These are phyloP conservation scores for Kurtzmaniella quercitrusa DNA, from an alignment of 1,139 yeast genomes.

Conservation along the genomic window DNA sequence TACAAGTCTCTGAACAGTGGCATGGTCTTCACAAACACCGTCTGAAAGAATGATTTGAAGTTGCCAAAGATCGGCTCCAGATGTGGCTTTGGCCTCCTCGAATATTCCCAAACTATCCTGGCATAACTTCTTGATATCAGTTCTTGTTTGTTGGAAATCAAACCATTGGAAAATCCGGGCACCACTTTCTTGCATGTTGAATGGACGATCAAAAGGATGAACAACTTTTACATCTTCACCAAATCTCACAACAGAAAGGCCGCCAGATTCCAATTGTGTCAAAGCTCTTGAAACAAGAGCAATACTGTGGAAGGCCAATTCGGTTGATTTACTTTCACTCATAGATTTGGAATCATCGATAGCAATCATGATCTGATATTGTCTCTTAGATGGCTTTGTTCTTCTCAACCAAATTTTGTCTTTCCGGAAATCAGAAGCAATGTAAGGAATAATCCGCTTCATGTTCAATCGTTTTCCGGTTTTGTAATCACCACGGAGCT, in stretches of 20 bases:
- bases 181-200: constrained; percentile 74
- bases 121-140: constrained; percentile 77
- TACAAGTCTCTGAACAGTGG: constrained; percentile 71
- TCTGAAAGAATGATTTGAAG: constrained; percentile 88
- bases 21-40: constrained; percentile 96
- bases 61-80: constrained; percentile 80
- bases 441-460: constrained; percentile 96
- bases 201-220: constrained; percentile 85
- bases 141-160: constrained; percentile 82
- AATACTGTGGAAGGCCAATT: constrained; percentile 89
- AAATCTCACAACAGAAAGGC: constrained; percentile 83
- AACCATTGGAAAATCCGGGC: constrained; percentile 83
- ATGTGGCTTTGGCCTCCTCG: constrained; percentile 57
- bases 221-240: constrained; percentile 83
- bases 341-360: constrained; percentile 97
- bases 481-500: constrained; percentile 90
- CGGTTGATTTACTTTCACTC: constrained; percentile 89
- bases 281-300: constrained; percentile 92
- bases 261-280: constrained; percentile 93
- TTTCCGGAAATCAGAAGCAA: constrained; percentile 95
- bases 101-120: constrained; percentile 70
- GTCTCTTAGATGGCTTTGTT: constrained; percentile 95
- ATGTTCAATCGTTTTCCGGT: constrained; percentile 96
- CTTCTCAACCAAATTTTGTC: constrained; percentile 98
- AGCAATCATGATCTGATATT: constrained; percentile 95